Evolutionary conservation across 2,329 filamentous ascomycete genomes (phyloP).

Genomic region (Trichoderma sp.): DNA sequence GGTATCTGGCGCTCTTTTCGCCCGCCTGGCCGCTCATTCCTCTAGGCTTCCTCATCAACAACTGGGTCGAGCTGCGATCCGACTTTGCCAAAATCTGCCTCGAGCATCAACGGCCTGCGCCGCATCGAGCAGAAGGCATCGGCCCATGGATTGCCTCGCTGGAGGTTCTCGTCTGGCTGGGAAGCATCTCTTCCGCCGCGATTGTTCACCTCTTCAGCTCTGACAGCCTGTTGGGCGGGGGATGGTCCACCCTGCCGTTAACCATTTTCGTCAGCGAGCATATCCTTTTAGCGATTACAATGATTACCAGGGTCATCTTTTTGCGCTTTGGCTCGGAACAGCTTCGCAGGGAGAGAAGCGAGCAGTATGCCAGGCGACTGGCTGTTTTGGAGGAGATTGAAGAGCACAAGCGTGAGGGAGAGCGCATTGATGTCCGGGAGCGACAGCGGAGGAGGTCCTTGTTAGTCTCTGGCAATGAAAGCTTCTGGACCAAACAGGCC

Average conservation of each 20-base stretch:
- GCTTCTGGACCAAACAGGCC: conserved; percentile 47
- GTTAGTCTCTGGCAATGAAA: conserved; percentile 37
- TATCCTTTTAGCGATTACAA: conserved; percentile 63
- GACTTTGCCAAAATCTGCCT: conserved; percentile 77
- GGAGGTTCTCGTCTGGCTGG: conserved; percentile 69
- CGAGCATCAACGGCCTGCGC: conserved; percentile 71
- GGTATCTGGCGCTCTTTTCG: conserved; percentile 72
- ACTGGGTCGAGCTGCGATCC: conserved; percentile 75
- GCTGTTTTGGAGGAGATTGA: conserved; percentile 46
- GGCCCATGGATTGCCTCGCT: conserved; percentile 72
- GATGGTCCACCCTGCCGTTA: conserved; percentile 66
- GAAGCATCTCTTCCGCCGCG: conserved; percentile 70
- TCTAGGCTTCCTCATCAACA: conserved; percentile 72
- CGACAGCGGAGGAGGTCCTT: conserved; percentile 43
- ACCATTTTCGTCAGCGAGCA: conserved; percentile 75
- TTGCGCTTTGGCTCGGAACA: conserved; percentile 44
- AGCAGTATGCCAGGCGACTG: conserved; percentile 42
- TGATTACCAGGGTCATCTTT: conserved; percentile 41
- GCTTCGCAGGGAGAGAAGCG: conserved; percentile 43
- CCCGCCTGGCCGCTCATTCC: conserved; percentile 76
- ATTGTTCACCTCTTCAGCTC: conserved; percentile 71
- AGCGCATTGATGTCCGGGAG: conserved; percentile 40
- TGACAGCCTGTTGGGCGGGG: conserved; percentile 56
- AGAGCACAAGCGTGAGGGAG: conserved; percentile 38
- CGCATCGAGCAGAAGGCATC: conserved; percentile 70